phyloP scores from a whole-genome alignment of 495 filamentous ascomycete species.

The Cercophora newfieldiana region DNA sequence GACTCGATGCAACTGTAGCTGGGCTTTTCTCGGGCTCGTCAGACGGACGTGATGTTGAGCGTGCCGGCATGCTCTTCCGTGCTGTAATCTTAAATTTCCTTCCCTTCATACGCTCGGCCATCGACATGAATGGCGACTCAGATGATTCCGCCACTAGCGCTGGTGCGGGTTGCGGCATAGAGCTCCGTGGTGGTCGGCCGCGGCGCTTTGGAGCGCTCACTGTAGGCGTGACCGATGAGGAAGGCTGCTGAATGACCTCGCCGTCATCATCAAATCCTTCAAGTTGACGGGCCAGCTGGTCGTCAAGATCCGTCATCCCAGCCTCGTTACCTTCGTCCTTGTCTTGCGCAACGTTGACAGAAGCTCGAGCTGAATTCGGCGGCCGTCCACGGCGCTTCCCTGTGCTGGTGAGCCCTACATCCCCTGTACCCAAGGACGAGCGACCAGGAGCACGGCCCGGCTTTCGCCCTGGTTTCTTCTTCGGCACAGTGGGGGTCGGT shows the following conservation, averaged over 20 bases:
- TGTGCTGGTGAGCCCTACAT: not conserved
- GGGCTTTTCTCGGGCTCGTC: not conserved
- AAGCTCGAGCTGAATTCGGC: slow-evolving; percentile 18
- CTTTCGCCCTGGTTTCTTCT: slow-evolving; percentile 25
- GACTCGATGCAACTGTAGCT: not conserved
- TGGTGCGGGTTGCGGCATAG: slow-evolving; percentile 3
- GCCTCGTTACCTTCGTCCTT: slow-evolving; percentile 2
- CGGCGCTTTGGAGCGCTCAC: slow-evolving; percentile 22
- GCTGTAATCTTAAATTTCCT: slow-evolving; percentile 46
- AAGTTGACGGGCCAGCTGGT: slow-evolving; percentile 27
- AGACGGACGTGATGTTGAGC: not conserved
- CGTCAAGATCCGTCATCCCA: slow-evolving; percentile 23
- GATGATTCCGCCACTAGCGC: slow-evolving; percentile 15
- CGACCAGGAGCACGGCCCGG: slow-evolving; percentile 24
- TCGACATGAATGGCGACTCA: slow-evolving; percentile 37
- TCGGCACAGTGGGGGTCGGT: not conserved
- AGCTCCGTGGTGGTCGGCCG: slow-evolving; percentile 28
- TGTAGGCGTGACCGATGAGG: not conserved
- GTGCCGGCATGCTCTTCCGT: slow-evolving; percentile 23
- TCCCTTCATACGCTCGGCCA: slow-evolving; percentile 49
- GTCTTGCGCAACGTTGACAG: not conserved
- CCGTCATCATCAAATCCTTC: slow-evolving; percentile 33
- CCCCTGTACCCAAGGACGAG: slow-evolving; percentile 10
- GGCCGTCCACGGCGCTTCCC: slow-evolving; percentile 26
- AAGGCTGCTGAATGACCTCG: slow-evolving; percentile 19